Base-by-base conservation (phyloP, 2,329 filamentous ascomycete genomes). In the Beauveria sp. region DNA sequence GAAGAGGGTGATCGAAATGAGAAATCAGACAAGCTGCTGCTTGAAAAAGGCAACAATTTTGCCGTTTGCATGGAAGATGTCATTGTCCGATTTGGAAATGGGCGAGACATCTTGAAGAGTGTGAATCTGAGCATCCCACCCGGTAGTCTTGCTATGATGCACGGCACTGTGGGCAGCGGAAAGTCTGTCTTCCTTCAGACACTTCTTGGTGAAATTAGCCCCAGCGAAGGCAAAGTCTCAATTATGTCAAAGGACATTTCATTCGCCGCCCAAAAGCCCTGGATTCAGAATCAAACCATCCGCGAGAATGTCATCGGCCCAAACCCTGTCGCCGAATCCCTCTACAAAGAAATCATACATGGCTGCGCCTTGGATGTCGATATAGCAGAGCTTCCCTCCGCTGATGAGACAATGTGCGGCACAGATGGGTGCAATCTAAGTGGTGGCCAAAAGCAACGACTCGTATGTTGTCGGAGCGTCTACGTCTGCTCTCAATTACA, bases 361-460 rank as follows among this genome's bases (percentile, higher is more conserved):
- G 30, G 20, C 4, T 54, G 51, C 18, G 51, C 51, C 10, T 26
- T 54, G 2, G 34, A 42, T 26, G 12, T 24, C 24, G 51, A 54
- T 20, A 54, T 54, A 24, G n/a, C 30, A 3, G n/a, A n/a, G 9
- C 20, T 54, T 3, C 51, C 30, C 12, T 24, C 30, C 10, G 51
- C 24, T 8, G 51, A 54, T 42, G n/a, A 54, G 34, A 54, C 34
- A 9, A 22, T 54, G 34, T 7, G 20, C 3, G 51, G 51, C 3
- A 54, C 51, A 24, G 51, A 54, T n/a, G 51, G 51, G 3, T 42
- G 34, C 20, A 54, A 54, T 5, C 63, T 80, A 1, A 79, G 76
- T 42, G 77, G 77, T 42, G 78, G 78, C 1, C 77, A 80, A 58
- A 75, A 70, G 40, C 74, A 77, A 30, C 70, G 76, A 28, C 67